Conservation (phyloP, 106 monocot genomes). For the Dioscorea alata region DNA sequence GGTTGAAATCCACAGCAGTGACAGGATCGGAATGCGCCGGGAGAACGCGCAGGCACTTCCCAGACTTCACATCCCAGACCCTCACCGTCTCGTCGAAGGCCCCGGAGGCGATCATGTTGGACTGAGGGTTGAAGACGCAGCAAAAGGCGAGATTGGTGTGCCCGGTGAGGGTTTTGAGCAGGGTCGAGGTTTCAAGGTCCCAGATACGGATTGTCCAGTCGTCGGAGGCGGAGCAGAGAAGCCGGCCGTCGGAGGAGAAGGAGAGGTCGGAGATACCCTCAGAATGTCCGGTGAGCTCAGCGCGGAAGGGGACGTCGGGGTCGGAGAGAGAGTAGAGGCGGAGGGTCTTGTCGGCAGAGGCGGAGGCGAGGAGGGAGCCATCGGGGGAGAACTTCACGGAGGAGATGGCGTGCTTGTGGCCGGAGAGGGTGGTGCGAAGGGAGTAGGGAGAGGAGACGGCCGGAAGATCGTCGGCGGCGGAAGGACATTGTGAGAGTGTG, state of each 20-base stretch:
- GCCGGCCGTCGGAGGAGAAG: slow-evolving; percentile 49
- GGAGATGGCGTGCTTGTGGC: slow-evolving; percentile 46
- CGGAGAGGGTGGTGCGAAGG: slow-evolving; percentile 27
- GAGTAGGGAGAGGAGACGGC: slow-evolving; percentile 19
- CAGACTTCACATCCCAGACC: slow-evolving; percentile 50
- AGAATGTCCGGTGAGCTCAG: slow-evolving; percentile 34
- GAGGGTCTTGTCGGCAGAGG: slow-evolving; percentile 52
- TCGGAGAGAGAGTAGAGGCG: slow-evolving; percentile 32
- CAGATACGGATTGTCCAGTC: slow-evolving; percentile 41
- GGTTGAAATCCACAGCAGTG: slow-evolving; percentile 43
- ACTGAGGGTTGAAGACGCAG: slow-evolving; percentile 46
- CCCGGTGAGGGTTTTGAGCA: slow-evolving; percentile 33
- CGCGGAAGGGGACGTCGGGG: slow-evolving; percentile 27
- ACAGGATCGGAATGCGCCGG: slow-evolving; percentile 54
- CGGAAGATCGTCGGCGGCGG: neutral
- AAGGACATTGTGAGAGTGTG: neutral
- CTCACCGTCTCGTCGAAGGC: slow-evolving; percentile 58
- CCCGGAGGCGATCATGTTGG: slow-evolving; percentile 48
- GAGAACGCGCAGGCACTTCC: slow-evolving; percentile 42
- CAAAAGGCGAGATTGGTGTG: slow-evolving; percentile 52
- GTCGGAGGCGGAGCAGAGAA: slow-evolving; percentile 47
- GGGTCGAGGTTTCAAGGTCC: slow-evolving; percentile 25
- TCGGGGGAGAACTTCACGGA: slow-evolving; percentile 52
- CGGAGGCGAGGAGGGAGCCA: slow-evolving; percentile 38
- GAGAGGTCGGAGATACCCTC: slow-evolving; percentile 49